Evolutionary conservation across 164 flowering plant species (phyloP).

Genomic region (Vitis vinifera): ASM3070453v1 NC_081816.1:20037501-20038000

Average conservation of each 20-base stretch:
- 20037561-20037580: conserved; percentile 7
- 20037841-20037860: conserved; percentile 48
- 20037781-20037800: conserved; percentile 49
- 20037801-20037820: conserved; percentile 45
- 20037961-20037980: conserved; percentile 50
- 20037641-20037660: conserved; percentile 37
- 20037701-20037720: conserved; percentile 45
- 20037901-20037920: conserved; percentile 35
- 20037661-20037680: conserved; percentile 40
- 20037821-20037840: conserved; percentile 36
- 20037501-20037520: conserved; percentile 63
- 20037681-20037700: conserved; percentile 39
- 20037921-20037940: conserved; percentile 48
- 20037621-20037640: conserved; percentile 49
- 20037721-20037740: conserved; percentile 34
- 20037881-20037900: conserved; percentile 70
- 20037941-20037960: conserved; percentile 57
- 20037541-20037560: conserved; percentile 40
- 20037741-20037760: conserved; percentile 42
- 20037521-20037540: conserved; percentile 54
- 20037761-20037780: conserved; percentile 46
- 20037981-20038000: conserved; percentile 46
- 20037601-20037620: conserved; percentile 34
- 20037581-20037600: conserved; percentile 14
- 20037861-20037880: conserved; percentile 59